Base-by-base conservation (phyloP, 2,329 filamentous ascomycete species). In the Trichophyton benhamiae region DNA sequence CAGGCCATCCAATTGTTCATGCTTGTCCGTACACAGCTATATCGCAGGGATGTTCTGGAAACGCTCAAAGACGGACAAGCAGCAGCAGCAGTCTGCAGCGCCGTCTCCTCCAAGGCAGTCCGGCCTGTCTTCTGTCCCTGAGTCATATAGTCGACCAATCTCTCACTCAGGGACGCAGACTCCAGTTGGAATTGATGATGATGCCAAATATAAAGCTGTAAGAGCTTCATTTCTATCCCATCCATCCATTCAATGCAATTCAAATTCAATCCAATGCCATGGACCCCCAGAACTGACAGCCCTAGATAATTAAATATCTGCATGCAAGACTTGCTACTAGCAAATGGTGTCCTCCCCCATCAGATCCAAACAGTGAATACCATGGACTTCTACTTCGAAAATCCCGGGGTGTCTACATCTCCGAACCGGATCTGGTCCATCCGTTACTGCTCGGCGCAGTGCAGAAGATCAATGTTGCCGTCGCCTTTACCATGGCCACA, bases 401-500 rank as follows among this genome's bases (percentile, higher is more conserved):
- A 55, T 70, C 73, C n/a, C 69, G 74, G 46, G 76, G 75, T 58
- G 68, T 70, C 33, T 79, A 78, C 63, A 70, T 76, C 30, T 71
- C 74, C 13, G 74, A 76, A 49, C 78, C 78, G 0, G 68, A 74
- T 25, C 66, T 69, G 3, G 62, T 78, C 9, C 69, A 75, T 58
- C 70, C 70, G 15, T 65, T 72, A 8, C 70, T 80, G 7, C 66
- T 78, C 9, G 72, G 68, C 3, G 76, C 78, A 6, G 74, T 78
- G 5, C 72, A 75, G 59, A 73, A 73, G 59, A 72, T 80, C 61
- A 79, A 79, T 64, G 71, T 77, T 20, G 70, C 72, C 15, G 77
- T 79, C 38, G 78, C 77, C 13, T 72, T 80, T 62, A 80, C 79
- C 8, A 79, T 81, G 76, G 75, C 74, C 8, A 77, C 77, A 1